Evolutionary conservation across 1,284 basidiomycete genomes (phyloP).

Genomic region (Pterulicium gracile): DNA sequence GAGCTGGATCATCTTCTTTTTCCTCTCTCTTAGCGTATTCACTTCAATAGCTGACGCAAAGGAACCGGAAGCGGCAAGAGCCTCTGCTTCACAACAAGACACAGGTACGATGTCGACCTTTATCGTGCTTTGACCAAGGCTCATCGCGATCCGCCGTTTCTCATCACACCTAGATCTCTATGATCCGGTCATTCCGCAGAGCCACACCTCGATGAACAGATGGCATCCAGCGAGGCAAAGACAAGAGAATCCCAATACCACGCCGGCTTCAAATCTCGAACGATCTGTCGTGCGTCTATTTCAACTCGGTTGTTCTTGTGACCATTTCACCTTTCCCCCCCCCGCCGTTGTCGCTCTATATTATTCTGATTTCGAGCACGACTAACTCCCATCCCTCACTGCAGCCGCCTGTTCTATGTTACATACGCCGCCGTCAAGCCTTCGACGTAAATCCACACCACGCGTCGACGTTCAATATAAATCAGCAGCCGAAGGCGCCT

Average conservation of each 20-base stretch:
- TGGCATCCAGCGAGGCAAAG: background rate
- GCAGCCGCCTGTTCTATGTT: background rate
- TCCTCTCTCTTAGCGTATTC: background rate
- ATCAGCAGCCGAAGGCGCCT: slow-evolving; percentile 16
- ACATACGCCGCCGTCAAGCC: slow-evolving; percentile 2
- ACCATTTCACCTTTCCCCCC: slow-evolving; percentile 1
- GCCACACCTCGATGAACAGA: background rate
- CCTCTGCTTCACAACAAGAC: too few species aligned
- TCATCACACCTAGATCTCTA: slow-evolving; percentile 3
- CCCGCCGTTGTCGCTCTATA: background rate
- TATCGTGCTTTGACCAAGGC: slow-evolving; percentile 3
- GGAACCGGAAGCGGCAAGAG: too few species aligned
- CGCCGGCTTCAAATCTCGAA: background rate
- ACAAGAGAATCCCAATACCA: background rate
- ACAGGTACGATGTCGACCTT: too few species aligned
- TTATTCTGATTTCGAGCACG: background rate
- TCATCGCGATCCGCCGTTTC: slow-evolving; percentile 5
- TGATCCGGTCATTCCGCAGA: background rate
- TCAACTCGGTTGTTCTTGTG: background rate
- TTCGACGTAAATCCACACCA: slow-evolving; percentile 7
- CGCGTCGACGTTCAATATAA: background rate
- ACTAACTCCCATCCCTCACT: slow-evolving; percentile 2
- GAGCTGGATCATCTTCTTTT: slow-evolving; percentile 6
- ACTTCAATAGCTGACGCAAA: too few species aligned
- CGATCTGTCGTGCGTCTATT: background rate